A percentile compares a stretch with the other conserved stretches of the same genome.
Evolutionary conservation across 768 basidiomycete genomes (phyloP).

Genomic region (Ramaria sp.): DNA sequence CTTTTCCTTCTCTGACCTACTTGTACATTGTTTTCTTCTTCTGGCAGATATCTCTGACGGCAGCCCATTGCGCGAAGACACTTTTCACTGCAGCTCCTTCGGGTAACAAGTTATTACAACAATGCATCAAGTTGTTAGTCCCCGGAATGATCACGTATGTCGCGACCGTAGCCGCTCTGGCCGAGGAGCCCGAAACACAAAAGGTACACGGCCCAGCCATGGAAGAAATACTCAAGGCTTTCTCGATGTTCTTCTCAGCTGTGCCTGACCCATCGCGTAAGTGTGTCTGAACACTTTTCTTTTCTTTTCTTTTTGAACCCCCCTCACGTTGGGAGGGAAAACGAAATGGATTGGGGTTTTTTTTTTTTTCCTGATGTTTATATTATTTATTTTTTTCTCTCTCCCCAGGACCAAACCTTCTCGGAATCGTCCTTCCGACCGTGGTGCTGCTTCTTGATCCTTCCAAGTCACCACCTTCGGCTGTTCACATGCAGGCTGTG

Average conservation of each 20-base stretch:
- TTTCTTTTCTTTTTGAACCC: neutral
- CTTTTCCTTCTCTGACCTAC: too few species aligned
- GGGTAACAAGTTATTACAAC: slow-evolving; percentile 55
- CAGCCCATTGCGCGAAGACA: slow-evolving; percentile 84
- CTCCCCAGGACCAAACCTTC: slow-evolving; percentile 45
- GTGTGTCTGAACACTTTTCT: too few species aligned
- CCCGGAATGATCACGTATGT: slow-evolving; percentile 77
- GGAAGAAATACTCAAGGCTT: slow-evolving; percentile 75
- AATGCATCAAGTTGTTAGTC: slow-evolving; percentile 60
- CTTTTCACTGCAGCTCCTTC: slow-evolving; percentile 60
- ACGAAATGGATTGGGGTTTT: too few species aligned
- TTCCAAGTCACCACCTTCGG: slow-evolving; percentile 28
- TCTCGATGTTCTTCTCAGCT: slow-evolving; percentile 49
- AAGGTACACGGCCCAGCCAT: slow-evolving; percentile 52
- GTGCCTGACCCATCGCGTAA: slow-evolving; percentile 52
- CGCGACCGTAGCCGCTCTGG: slow-evolving; percentile 50
- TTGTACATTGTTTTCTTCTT: neutral
- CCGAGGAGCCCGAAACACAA: slow-evolving; percentile 44
- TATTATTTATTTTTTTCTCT: too few species aligned
- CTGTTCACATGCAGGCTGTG: slow-evolving; percentile 47
- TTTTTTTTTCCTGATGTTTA: too few species aligned
- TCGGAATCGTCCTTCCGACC: slow-evolving; percentile 68
- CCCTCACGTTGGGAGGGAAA: too few species aligned
- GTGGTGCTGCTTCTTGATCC: slow-evolving; percentile 59
- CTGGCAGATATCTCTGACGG: slow-evolving; percentile 66